Evolutionary conservation across 2,329 filamentous ascomycete species (phyloP).

Genomic region (Camillea tinctor): DNA sequence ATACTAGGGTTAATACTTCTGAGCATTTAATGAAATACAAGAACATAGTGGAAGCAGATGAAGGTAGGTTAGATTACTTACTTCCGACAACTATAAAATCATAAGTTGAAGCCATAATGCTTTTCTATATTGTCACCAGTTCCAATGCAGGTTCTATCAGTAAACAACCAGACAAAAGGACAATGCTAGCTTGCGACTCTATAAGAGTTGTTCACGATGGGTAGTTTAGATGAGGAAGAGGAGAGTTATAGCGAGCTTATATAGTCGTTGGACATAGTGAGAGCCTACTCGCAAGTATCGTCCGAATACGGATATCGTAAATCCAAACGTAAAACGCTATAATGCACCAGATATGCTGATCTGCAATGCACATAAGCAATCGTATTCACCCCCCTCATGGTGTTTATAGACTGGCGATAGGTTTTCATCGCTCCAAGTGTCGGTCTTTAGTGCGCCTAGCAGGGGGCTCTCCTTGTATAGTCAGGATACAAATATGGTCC

Average conservation of each 20-base stretch:
- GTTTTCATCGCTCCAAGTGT: not conserved
- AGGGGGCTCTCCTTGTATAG: not conserved
- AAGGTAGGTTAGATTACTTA: too few relatives aligned
- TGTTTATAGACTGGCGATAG: not conserved
- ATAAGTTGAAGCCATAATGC: slow-evolving; percentile 22
- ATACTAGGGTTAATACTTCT: not conserved
- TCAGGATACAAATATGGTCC: not conserved
- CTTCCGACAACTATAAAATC: slow-evolving; percentile 38
- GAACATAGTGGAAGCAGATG: not conserved
- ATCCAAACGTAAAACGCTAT: not conserved
- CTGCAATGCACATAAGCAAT: not conserved
- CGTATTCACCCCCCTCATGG: too few relatives aligned
- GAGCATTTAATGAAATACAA: not conserved
- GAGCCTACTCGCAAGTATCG: not conserved
- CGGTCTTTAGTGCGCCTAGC: not conserved
- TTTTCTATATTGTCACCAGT: not conserved
- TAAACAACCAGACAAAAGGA: not conserved
- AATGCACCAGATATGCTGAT: not conserved
- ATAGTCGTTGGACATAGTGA: not conserved
- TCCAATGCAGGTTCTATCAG: not conserved
- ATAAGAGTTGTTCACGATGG: not conserved
- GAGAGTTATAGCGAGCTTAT: not conserved
- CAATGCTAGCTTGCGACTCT: not conserved
- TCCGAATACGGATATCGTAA: not conserved
- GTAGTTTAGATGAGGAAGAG: not conserved